Evolutionary conservation across 768 basidiomycete species (phyloP).

Genomic region (Lyophyllum decastes): DNA sequence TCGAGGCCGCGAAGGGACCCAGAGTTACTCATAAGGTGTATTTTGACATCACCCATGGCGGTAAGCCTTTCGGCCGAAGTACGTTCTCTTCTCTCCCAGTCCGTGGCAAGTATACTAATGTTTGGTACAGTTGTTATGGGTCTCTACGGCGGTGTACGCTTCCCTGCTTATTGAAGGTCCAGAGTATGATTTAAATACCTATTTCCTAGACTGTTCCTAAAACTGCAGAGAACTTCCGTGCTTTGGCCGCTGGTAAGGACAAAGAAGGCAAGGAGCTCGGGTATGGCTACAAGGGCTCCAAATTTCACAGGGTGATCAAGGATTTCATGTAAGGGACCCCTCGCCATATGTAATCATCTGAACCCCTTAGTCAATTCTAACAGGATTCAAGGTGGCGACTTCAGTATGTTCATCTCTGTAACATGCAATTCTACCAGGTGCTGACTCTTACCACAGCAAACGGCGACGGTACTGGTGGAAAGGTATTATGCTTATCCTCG

Average conservation of each 20-base stretch:
- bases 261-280: slow-evolving; percentile 79
- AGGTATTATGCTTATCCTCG: slow-evolving; percentile 44
- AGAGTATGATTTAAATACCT: not conserved
- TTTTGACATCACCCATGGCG: slow-evolving; percentile 95
- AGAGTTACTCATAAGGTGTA: slow-evolving; percentile 91
- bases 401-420: slow-evolving; percentile 61
- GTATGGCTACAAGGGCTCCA: slow-evolving; percentile 92
- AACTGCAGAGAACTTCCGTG: slow-evolving; percentile 97
- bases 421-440: slow-evolving; percentile 8
- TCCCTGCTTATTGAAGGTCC: not conserved
- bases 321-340: slow-evolving; percentile 72
- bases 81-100: slow-evolving; percentile 21
- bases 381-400: slow-evolving; percentile 98
- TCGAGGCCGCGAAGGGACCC: slow-evolving; percentile 83
- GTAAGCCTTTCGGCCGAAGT: slow-evolving; percentile 82
- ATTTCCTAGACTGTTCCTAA: slow-evolving; percentile 82
- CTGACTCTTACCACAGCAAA: slow-evolving; percentile 47
- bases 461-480: slow-evolving; percentile 90
- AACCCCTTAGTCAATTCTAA: not conserved
- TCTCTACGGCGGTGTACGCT: slow-evolving; percentile 81
- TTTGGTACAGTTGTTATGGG: slow-evolving; percentile 70
- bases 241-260: slow-evolving; percentile 80
- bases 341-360: not conserved
- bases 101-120: slow-evolving; percentile 11
- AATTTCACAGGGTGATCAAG: slow-evolving; percentile 96